Percentiles rank a stretch among this genome's conserved stretches.
Conservation (phyloP, 805 yeast species). For the Candida railenensis region DNA sequence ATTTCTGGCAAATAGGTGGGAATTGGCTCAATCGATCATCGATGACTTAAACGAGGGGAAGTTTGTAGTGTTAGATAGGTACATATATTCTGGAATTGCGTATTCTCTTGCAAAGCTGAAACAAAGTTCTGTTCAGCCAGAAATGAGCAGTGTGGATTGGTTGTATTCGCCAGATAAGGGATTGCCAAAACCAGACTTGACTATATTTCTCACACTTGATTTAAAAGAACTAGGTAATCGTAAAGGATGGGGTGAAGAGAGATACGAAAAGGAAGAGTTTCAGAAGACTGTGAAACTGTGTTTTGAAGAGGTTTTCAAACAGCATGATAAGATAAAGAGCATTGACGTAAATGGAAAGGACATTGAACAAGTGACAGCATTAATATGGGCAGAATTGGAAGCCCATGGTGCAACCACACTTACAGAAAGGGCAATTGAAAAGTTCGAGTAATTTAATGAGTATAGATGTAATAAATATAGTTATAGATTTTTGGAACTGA, state of each 20-base stretch:
- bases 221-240: slow-evolving; percentile 46
- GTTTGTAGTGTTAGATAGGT: slow-evolving; percentile 76
- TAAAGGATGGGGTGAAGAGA: slow-evolving; percentile 89
- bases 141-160: slow-evolving; percentile 61
- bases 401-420: slow-evolving; percentile 7
- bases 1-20: slow-evolving; percentile 97
- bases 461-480: too few species aligned
- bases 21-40: slow-evolving; percentile 50
- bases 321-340: slow-evolving; percentile 22
- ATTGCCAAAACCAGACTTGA: slow-evolving; percentile 81
- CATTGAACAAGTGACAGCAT: slow-evolving; percentile 53
- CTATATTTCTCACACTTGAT: slow-evolving; percentile 69
- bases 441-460: background rate
- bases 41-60: slow-evolving; percentile 49
- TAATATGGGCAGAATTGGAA: slow-evolving; percentile 40
- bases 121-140: slow-evolving; percentile 9
- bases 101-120: slow-evolving; percentile 80
- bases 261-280: slow-evolving; percentile 76
- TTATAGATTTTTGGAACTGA: too few species aligned
- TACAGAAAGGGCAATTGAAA: slow-evolving; percentile 12
- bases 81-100: slow-evolving; percentile 90
- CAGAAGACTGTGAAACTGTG: slow-evolving; percentile 68
- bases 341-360: slow-evolving; percentile 59
- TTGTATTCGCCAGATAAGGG: slow-evolving; percentile 80
- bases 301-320: slow-evolving; percentile 49